Evolutionary conservation across 2,329 filamentous ascomycete species (phyloP), one percentile per base, ranked within the genome.

Genomic region (Cordyceps cicadae): DNA sequence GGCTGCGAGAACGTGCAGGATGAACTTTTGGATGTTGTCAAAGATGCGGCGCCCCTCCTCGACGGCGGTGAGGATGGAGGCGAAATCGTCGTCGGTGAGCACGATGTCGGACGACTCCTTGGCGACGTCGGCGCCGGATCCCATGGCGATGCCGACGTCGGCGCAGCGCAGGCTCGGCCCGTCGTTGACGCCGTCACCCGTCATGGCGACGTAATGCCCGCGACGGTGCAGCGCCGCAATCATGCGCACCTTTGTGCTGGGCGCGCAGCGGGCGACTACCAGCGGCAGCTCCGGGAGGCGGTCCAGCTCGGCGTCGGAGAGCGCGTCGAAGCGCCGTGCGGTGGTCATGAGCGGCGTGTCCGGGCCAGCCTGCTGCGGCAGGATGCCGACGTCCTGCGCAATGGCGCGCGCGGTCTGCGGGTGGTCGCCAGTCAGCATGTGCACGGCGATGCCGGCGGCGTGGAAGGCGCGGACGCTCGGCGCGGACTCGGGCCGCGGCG

Each of bases 111-210:
- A 77, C 2, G 85, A 85, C 59, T 84, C 83, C 67, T 88, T 89
- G n/a, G 86, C 86, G 2, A 89, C 86, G 66, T 88, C 86, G 14
- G 82, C 86, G 1, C 86, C 86, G 46, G 81, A 79, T 8, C 86
- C 86, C 86, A 89, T 89, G 17, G 85, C 85, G 63, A 88, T 90
- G 62, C 85, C 86, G 12, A 89, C 85, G 66, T 89, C 86, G 1
- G 86, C 82, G 54, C 79, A 79, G 70, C 87, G 85, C 26, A 89
- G 78, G 15, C 84, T 86, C 1, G 86, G 87, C 8, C 83, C 83
- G 67, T 89, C 87, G 63, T 89, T 89, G 37, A 88, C 86, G 53
- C 86, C 86, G 65, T 89, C 87, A 54, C 86, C 86, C 32, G 85
- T 88, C 85, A 88, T 88, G 54, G 85, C 85, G 43, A 81, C 83